These are phyloP conservation scores for Mucor piriformis DNA, from an alignment of 371 early-diverging fungal species.

Conservation along the genomic window DNA sequence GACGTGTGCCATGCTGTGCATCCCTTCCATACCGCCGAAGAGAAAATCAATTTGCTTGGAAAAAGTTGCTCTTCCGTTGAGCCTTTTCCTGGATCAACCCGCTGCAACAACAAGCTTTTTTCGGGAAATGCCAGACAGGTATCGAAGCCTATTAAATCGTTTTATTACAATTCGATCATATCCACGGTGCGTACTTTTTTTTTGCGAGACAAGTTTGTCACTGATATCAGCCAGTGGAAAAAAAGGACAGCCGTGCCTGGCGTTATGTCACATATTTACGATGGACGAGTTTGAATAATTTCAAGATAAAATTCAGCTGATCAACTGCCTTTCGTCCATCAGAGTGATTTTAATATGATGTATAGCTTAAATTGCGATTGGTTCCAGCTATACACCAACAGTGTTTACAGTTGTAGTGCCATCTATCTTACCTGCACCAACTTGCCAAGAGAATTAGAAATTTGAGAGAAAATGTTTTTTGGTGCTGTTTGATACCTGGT, in stretches of 20 bases:
- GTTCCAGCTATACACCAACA: conserved; percentile 11
- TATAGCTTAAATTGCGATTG: conserved; percentile 17
- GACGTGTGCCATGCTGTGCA: too few species aligned
- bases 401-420: conserved; percentile 4
- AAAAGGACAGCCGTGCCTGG: background rate
- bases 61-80: too few species aligned
- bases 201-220: too few species aligned
- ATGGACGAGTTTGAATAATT: background rate
- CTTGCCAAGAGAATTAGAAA: conserved; percentile 9
- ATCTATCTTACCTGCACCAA: conserved; percentile 18
- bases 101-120: too few species aligned
- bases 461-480: conserved; percentile 13
- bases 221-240: too few species aligned
- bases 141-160: too few species aligned
- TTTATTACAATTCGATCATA: too few species aligned
- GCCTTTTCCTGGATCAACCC: too few species aligned
- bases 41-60: too few species aligned
- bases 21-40: too few species aligned
- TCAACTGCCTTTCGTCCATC: background rate
- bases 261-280: background rate
- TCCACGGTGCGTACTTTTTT: too few species aligned
- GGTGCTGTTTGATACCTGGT: conserved; percentile 18
- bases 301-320: background rate
- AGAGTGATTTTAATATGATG: background rate
- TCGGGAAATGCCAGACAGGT: too few species aligned